phyloP scores from a whole-genome alignment of 2,329 filamentous ascomycete species.

The Aureobasidium vineae region DNA sequence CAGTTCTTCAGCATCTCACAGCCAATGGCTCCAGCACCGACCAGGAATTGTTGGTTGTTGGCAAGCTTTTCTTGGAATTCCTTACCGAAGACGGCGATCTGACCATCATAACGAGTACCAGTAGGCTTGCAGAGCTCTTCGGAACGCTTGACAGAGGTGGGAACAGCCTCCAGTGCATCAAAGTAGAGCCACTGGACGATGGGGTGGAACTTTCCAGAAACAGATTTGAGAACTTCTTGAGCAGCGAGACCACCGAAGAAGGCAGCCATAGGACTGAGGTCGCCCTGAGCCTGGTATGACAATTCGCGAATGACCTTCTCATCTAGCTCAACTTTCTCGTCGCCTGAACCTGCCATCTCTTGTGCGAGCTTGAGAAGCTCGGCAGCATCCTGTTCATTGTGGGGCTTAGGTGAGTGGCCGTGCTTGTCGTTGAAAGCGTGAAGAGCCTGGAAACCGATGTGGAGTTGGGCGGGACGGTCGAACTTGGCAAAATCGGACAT shows the following conservation, averaged over 20 bases:
- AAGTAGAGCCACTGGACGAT: slow-evolving; percentile 96
- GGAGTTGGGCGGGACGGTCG: slow-evolving; percentile 87
- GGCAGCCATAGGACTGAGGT: slow-evolving; percentile 87
- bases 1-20: slow-evolving; percentile 99
- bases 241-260: slow-evolving; percentile 93
- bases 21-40: slow-evolving; percentile 94
- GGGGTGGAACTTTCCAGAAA: slow-evolving; percentile 97
- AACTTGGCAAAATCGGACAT: slow-evolving; percentile 98
- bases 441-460: slow-evolving; percentile 88
- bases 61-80: slow-evolving; percentile 93
- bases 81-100: slow-evolving; percentile 92
- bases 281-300: slow-evolving; percentile 89
- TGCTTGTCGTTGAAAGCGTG: slow-evolving; percentile 78
- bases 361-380: slow-evolving; percentile 75
- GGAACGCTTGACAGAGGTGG: slow-evolving; percentile 68
- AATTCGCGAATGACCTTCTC: slow-evolving; percentile 92
- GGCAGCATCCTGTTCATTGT: slow-evolving; percentile 79
- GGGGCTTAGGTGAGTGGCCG: slow-evolving; percentile 72
- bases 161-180: slow-evolving; percentile 94
- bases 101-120: slow-evolving; percentile 88
- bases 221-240: slow-evolving; percentile 93
- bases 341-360: slow-evolving; percentile 62
- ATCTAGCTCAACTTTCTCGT: slow-evolving; percentile 78
- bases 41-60: slow-evolving; percentile 88
- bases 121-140: slow-evolving; percentile 85